A percentile compares a stretch with the other conserved stretches of the same genome.
These are phyloP conservation scores for Pseudogymnoascus sp. DNA, from an alignment of 2,329 filamentous ascomycete genomes.

Conservation along the genomic window DNA sequence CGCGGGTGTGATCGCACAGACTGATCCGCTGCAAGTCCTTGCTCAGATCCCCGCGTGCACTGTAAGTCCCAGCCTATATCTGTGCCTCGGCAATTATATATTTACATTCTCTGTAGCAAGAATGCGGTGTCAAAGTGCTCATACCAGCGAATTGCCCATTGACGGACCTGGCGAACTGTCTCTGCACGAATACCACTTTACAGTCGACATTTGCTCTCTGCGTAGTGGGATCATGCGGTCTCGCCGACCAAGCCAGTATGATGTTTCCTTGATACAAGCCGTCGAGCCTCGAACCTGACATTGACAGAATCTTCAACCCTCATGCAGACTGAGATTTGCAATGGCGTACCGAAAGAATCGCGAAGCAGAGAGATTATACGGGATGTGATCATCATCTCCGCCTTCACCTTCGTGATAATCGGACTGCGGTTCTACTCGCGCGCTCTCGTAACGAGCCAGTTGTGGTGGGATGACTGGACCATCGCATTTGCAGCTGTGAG, in stretches of 20 bases:
- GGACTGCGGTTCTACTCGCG: constrained; percentile 17
- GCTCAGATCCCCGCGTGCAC: constrained; percentile 9
- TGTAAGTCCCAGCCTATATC: not conserved
- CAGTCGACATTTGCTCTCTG: constrained; percentile 13
- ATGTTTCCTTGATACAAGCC: not conserved
- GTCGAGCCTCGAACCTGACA: not conserved
- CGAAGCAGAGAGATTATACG: constrained; percentile 15
- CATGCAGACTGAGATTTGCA: constrained; percentile 16
- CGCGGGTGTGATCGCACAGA: not conserved
- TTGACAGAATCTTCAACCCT: constrained; percentile 11
- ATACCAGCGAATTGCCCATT: not conserved
- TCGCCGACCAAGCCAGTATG: constrained; percentile 17
- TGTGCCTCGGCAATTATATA: not conserved
- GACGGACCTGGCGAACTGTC: constrained; percentile 13
- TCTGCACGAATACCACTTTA: constrained; percentile 18
- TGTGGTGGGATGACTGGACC: constrained; percentile 20
- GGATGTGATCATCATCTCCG: constrained; percentile 13
- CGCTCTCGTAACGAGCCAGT: constrained; percentile 9
- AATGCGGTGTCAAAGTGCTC: constrained; percentile 9
- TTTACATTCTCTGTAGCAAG: not conserved
- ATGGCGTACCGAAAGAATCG: constrained; percentile 12
- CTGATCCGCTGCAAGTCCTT: not conserved
- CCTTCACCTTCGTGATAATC: constrained; percentile 16
- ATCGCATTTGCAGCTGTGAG: constrained; percentile 14
- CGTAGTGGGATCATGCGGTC: constrained; percentile 13